Conservation (phyloP, 106 monocot genomes). For the Dioscorea dumetorum region DNA sequence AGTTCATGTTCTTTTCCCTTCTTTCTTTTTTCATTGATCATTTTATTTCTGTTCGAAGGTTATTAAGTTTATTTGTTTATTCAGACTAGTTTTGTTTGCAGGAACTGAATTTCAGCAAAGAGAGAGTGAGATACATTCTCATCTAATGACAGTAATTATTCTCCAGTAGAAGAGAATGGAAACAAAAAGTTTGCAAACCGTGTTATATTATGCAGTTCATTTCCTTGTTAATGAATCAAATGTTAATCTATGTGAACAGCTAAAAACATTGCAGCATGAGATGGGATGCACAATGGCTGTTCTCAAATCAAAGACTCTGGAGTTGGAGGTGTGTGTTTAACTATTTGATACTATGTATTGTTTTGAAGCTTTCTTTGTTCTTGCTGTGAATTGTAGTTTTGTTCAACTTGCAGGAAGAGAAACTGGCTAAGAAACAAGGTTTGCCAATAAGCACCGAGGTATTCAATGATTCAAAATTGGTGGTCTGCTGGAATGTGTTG, state of each 20-base stretch:
- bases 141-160: background rate
- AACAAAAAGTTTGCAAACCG: too few relatives aligned
- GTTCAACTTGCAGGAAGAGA: background rate
- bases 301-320: slow-evolving; percentile 6
- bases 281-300: slow-evolving; percentile 13
- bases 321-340: slow-evolving; percentile 7
- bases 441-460: background rate
- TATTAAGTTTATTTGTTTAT: background rate
- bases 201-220: too few relatives aligned
- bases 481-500: too few relatives aligned
- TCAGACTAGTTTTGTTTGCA: slow-evolving; percentile 2
- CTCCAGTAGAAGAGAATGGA: too few relatives aligned
- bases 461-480: too few relatives aligned
- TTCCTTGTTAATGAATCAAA: too few relatives aligned
- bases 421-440: background rate
- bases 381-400: too few relatives aligned
- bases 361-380: too few relatives aligned
- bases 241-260: background rate
- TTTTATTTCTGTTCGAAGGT: background rate
- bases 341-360: background rate
- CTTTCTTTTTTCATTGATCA: background rate
- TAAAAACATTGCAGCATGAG: slow-evolving; percentile 33
- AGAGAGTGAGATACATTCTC: slow-evolving; percentile 8
- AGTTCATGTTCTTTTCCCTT: slow-evolving; percentile 8
- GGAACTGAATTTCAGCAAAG: slow-evolving; percentile 17